These are phyloP conservation scores for Silybum marianum DNA, from an alignment of 129 eudicot genomes.

Conservation along the genomic window DNA sequence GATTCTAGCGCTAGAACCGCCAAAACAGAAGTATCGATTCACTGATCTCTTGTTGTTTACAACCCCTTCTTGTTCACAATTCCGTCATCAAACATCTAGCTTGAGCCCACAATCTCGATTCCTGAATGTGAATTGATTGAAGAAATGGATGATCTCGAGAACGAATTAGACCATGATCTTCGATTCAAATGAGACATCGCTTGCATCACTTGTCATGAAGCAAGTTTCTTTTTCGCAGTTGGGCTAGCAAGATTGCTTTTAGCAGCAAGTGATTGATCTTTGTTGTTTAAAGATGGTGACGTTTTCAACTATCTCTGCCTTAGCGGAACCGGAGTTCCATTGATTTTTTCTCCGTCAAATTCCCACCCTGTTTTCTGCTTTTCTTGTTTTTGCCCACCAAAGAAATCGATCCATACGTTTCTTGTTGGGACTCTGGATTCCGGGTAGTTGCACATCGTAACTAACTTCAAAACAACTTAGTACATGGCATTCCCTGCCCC, in stretches of 20 bases:
- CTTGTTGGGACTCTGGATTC: slow-evolving; percentile 28
- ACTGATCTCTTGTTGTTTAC: slow-evolving; percentile 46
- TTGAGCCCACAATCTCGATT: slow-evolving; percentile 41
- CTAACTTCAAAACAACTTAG: no score
- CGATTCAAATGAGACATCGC: slow-evolving; percentile 44
- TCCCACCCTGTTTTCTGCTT: slow-evolving; percentile 30
- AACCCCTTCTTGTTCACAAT: slow-evolving; percentile 24
- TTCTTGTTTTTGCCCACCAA: slow-evolving; percentile 66
- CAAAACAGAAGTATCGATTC: slow-evolving; percentile 69
- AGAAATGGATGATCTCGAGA: slow-evolving; percentile 55
- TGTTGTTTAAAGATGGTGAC: slow-evolving; percentile 57
- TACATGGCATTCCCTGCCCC: no score
- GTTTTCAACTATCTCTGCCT: slow-evolving; percentile 51
- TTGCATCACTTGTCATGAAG: slow-evolving; percentile 70
- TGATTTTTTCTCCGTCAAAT: background rate
- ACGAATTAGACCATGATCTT: slow-evolving; percentile 51
- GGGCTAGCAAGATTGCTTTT: slow-evolving; percentile 50
- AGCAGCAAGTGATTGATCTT: slow-evolving; percentile 41
- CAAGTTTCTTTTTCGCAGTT: slow-evolving; percentile 67
- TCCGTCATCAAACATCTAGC: slow-evolving; percentile 36
- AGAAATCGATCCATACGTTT: slow-evolving; percentile 59
- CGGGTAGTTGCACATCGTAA: background rate
- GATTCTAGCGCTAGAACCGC: slow-evolving; percentile 41
- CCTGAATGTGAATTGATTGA: slow-evolving; percentile 56
- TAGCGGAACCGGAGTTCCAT: slow-evolving; percentile 13